phyloP scores from a whole-genome alignment of 345 rosid species.

The Euclidium syriacum region DNA sequence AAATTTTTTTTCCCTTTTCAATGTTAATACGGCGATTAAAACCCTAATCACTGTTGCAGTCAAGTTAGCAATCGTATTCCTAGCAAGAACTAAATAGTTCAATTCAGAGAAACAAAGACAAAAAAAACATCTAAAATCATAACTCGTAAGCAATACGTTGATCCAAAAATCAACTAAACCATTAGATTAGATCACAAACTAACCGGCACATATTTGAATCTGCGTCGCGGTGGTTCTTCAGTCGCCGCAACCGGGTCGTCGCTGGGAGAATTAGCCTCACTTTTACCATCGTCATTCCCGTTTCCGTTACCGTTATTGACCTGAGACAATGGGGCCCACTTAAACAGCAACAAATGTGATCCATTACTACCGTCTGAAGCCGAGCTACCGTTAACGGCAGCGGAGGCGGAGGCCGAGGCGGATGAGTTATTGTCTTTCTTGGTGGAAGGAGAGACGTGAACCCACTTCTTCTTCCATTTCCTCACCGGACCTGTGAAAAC shows the following conservation, averaged over 20 bases:
- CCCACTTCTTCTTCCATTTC: conserved; percentile 98
- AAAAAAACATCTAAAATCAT: neutral
- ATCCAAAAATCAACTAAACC: neutral
- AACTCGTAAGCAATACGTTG: neutral
- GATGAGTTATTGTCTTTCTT: conserved; percentile 27
- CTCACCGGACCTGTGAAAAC: conserved; percentile 95
- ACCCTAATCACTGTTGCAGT: conserved; percentile 17
- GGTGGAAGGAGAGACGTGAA: conserved; percentile 58
- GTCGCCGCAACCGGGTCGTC: conserved; percentile 25
- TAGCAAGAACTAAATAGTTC: neutral
- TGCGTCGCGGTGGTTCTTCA: conserved; percentile 71
- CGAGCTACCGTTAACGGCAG: conserved; percentile 32
- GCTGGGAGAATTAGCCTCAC: conserved; percentile 34
- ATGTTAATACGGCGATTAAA: neutral
- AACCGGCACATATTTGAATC: conserved; percentile 94
- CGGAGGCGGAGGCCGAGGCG: conserved; percentile 7
- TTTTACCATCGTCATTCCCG: conserved; percentile 21
- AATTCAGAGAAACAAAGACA: neutral
- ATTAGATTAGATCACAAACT: neutral
- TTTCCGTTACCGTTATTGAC: conserved; percentile 29
- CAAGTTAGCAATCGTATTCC: neutral
- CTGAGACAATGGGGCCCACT: conserved; percentile 81
- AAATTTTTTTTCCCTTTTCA: too few relatives aligned
- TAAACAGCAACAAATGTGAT: conserved; percentile 69
- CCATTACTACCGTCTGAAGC: conserved; percentile 48